Evolutionary conservation across 768 basidiomycete species (phyloP).

Genomic region (Lactarius quietus): DNA sequence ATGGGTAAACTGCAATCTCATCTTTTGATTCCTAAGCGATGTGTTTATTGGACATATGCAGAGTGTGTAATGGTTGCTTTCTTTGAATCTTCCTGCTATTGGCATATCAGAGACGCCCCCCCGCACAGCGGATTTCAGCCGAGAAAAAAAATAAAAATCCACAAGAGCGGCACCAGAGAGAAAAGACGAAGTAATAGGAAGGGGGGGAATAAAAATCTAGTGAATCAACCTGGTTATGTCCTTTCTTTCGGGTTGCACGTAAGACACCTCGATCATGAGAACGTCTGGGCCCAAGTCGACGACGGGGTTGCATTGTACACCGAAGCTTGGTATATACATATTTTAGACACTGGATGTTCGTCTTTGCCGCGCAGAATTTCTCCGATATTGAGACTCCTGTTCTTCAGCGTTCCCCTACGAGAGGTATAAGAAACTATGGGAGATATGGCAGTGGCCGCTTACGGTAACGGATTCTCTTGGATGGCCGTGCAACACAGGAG

Average conservation of each 20-base stretch:
- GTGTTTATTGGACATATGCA: constrained; percentile 11
- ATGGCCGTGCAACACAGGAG: constrained; percentile 72
- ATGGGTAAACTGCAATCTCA: background rate
- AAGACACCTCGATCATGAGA: background rate
- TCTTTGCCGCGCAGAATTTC: constrained; percentile 16
- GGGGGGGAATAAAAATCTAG: constrained; percentile 1
- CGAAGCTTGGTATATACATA: background rate
- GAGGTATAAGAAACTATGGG: background rate
- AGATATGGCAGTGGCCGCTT: constrained; percentile 22
- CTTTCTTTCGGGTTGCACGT: constrained; percentile 3
- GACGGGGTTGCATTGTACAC: background rate
- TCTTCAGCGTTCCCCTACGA: constrained; percentile 57
- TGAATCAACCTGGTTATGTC: background rate
- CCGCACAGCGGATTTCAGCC: background rate
- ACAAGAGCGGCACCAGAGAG: background rate
- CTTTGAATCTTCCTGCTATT: constrained; percentile 3
- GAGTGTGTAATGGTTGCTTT: constrained; percentile 1
- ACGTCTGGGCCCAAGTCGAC: background rate
- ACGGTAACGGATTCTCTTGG: constrained; percentile 66
- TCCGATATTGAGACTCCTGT: constrained; percentile 53
- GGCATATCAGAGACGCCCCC: background rate
- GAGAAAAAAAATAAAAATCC: background rate
- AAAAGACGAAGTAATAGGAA: background rate
- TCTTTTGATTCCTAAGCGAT: constrained; percentile 8
- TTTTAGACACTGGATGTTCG: constrained; percentile 14